Evolutionary conservation across 371 early-diverging fungal species (phyloP).

Genomic region (Mortierella sp.): DNA sequence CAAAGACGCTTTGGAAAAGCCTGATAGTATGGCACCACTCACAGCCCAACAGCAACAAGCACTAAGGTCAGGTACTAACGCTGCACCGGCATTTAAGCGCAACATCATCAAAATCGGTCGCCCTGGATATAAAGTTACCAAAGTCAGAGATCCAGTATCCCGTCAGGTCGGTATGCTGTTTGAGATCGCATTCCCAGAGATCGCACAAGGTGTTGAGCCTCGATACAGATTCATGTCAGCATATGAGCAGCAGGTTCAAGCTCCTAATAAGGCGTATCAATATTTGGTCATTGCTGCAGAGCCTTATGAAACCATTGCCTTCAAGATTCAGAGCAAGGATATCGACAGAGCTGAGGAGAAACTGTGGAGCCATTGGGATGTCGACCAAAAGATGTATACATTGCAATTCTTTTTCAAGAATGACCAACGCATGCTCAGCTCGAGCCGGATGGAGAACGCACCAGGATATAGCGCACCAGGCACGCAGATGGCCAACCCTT

Average conservation of each 20-base stretch:
- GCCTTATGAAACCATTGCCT: constrained; percentile 96
- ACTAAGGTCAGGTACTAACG: constrained; percentile 26
- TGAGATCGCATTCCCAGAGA: constrained; percentile 95
- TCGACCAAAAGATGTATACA: constrained; percentile 88
- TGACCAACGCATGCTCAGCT: constrained; percentile 57
- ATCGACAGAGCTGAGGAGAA: constrained; percentile 88
- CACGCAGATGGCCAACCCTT: constrained; percentile 60
- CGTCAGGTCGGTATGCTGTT: constrained; percentile 93
- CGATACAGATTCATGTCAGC: constrained; percentile 98
- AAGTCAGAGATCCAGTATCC: constrained; percentile 91
- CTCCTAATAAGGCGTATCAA: constrained; percentile 91
- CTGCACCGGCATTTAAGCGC: constrained; percentile 67
- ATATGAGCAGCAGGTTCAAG: constrained; percentile 94
- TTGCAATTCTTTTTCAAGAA: constrained; percentile 91
- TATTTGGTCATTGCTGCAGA: constrained; percentile 96
- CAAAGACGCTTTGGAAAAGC: constrained; percentile 85
- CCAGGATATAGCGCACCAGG: constrained; percentile 52
- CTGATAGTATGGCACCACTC: constrained; percentile 66
- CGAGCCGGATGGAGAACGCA: constrained; percentile 50
- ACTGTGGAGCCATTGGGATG: constrained; percentile 96
- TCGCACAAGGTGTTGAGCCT: constrained; percentile 81
- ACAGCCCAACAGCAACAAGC: constrained; percentile 53
- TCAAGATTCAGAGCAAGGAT: constrained; percentile 94
- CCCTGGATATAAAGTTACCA: constrained; percentile 98
- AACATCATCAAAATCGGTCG: constrained; percentile 95